Percentiles rank a stretch among this genome's conserved stretches.
Conservation (phyloP, 768 basidiomycete species). For the Brasilioporus rufonigricans region DNA sequence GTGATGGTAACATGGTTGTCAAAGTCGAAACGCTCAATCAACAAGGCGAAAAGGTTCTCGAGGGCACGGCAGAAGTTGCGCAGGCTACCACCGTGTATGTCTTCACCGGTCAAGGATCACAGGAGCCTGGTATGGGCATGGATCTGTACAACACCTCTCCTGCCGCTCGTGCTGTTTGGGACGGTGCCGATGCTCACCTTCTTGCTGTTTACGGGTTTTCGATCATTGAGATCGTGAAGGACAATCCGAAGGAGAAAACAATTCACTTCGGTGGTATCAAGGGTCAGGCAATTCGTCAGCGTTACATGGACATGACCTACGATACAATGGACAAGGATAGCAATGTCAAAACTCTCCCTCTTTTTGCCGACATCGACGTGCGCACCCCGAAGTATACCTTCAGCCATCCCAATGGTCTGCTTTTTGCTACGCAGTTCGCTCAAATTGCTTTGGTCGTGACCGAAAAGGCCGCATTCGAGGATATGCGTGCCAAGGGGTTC, state of each 20-base stretch:
- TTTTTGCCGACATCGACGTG: conserved; percentile 93
- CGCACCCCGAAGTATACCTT: conserved; percentile 98
- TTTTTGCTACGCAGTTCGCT: conserved; percentile 98
- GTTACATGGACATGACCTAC: conserved; percentile 99
- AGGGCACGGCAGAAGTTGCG: conserved; percentile 89
- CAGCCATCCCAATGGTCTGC: conserved; percentile 90
- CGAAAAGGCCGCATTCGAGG: conserved; percentile 97
- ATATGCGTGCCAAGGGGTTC: conserved; percentile 95
- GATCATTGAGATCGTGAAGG: conserved; percentile 97
- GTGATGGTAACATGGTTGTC: conserved; percentile 89
- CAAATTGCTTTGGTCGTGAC: conserved; percentile 98
- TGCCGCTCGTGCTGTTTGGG: conserved; percentile 96
- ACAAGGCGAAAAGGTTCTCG: conserved; percentile 86
- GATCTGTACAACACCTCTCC: conserved; percentile 92
- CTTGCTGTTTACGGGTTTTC: conserved; percentile 97
- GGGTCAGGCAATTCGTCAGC: conserved; percentile 94
- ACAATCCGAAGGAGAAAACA: conserved; percentile 97
- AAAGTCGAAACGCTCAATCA: conserved; percentile 83
- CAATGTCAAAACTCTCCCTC: conserved; percentile 90
- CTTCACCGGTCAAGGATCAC: conserved; percentile 98
- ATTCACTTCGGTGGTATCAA: conserved; percentile 99
- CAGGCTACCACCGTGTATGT: conserved; percentile 94
- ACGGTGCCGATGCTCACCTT: conserved; percentile 90
- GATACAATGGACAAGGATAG: conserved; percentile 97
- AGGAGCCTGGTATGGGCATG: conserved; percentile 99